Evolutionary conservation across 2,329 filamentous ascomycete genomes (phyloP), one percentile per base, ranked within the genome.

Genomic region (Arachnopeziza araneosa): DNA sequence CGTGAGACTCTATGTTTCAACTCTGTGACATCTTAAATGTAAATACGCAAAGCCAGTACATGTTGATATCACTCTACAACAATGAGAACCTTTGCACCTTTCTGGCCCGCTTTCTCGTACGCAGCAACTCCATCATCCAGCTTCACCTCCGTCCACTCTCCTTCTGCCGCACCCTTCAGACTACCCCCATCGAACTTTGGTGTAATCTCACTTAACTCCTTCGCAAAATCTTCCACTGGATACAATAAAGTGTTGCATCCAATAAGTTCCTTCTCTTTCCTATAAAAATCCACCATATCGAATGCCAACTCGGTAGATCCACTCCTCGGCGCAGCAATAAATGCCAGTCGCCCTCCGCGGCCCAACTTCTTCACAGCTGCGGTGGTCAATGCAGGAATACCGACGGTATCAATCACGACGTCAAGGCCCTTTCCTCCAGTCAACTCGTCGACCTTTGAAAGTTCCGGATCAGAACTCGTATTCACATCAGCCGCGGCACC

Each of bases 141-240:
- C 56, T 59, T 56, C 5, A 67, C 54, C 30, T 64, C 53, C 19
- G 49, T 64, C 66, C 66, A 70, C 10, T 60, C 58, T 7, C 62
- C 63, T 9, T 59, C 58, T 21, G 36, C 52, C 12, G 58, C 48
- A 24, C 57, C 56, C 23, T 61, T 60, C 54, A 69, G 55, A 1
- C 30, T 24, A 0, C 63, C 64, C 0, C 52, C 32, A 19, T 70
- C 67, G 55, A 69, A 69, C 24, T 57, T 52, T 9, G 54, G 19
- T 1, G 55, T 60, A 69, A 87, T 85, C 81, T 80, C 80, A 60
- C 84, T 79, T 54, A 69, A 50, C 53, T 63, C 58, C 19, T 17
- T 24, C 1, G 63, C 68, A 54, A 64, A 59, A n/a, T 67, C 67
- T 50, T 63, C 60, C 1, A 61, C 64, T 5, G 51, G 36, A 59